Evolutionary conservation across 192 early-diverging fungal species (phyloP).

Genomic region (Backusella sp.): DNA sequence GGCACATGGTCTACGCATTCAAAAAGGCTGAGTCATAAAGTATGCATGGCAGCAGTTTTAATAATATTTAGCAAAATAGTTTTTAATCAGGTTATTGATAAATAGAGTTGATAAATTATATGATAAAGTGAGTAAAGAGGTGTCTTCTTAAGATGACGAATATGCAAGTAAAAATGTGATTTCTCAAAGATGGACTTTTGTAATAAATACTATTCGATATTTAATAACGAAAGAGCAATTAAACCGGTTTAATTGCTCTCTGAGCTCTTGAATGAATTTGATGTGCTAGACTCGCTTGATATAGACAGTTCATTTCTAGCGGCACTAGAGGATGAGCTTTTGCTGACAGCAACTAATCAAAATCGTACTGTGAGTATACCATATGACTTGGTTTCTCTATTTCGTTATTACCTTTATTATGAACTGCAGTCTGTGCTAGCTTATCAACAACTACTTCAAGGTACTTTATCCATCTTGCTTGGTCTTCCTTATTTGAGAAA

Average conservation of each 20-base stretch:
- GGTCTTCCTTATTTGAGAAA: constrained; percentile 7
- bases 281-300: constrained; percentile 1
- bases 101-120: background rate
- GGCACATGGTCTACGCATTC: background rate
- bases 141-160: background rate
- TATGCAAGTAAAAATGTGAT: background rate
- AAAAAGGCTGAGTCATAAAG: background rate
- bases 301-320: background rate
- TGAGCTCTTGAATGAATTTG: background rate
- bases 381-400: background rate
- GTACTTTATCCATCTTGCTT: constrained; percentile 16
- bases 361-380: background rate
- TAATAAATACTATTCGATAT: background rate
- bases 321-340: background rate
- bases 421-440: background rate
- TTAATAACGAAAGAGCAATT: background rate
- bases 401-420: constrained; percentile 7
- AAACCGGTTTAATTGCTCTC: background rate
- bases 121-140: background rate
- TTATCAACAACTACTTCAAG: constrained; percentile 22
- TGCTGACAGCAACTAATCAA: background rate
- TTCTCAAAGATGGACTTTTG: background rate
- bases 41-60: background rate
- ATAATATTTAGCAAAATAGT: background rate
- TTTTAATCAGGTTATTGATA: background rate